Percentiles rank a stretch among this genome's conserved stretches.
phyloP scores from a whole-genome alignment of 1,284 basidiomycete genomes.

The Apiotrichum gracile region DNA sequence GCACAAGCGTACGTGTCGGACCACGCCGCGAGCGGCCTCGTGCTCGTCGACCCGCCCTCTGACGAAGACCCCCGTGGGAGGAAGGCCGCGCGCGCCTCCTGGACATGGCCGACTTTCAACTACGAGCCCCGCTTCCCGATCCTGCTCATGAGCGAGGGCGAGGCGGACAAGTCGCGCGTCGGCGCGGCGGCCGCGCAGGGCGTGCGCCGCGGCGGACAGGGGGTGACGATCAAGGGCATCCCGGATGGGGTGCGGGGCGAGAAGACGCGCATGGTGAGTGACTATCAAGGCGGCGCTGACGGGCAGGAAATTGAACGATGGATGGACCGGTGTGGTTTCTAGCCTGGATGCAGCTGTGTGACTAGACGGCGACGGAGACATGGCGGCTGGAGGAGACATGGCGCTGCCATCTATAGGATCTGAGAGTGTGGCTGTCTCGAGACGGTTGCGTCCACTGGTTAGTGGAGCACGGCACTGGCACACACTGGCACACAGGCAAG shows the following conservation, averaged over 20 bases:
- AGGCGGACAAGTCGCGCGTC: slow-evolving; percentile 13
- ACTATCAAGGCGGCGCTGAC: slow-evolving; percentile 7
- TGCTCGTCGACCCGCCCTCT: slow-evolving; percentile 57
- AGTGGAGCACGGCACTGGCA: too few species aligned
- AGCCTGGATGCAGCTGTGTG: too few species aligned
- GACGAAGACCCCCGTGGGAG: slow-evolving; percentile 30
- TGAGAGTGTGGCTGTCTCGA: too few species aligned
- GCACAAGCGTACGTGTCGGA: slow-evolving; percentile 63
- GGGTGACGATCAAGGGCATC: slow-evolving; percentile 29
- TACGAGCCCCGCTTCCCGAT: slow-evolving; percentile 63
- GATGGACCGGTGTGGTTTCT: slow-evolving; percentile 46
- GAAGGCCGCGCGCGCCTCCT: slow-evolving; percentile 1
- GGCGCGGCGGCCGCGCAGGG: slow-evolving; percentile 22
- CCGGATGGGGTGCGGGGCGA: slow-evolving; percentile 31
- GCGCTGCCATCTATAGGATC: too few species aligned
- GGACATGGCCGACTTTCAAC: slow-evolving; percentile 52
- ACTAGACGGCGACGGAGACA: too few species aligned
- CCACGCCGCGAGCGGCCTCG: slow-evolving; percentile 57
- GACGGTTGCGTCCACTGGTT: too few species aligned
- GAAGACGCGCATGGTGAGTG: slow-evolving; percentile 32
- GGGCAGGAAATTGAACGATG: slow-evolving; percentile 42
- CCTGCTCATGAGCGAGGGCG: slow-evolving; percentile 47
- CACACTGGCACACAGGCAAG: too few species aligned
- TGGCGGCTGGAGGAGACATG: too few species aligned
- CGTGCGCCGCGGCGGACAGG: slow-evolving; percentile 36